Conservation (phyloP, 371 early-diverging fungal genomes). For the Haplosporangium sp. region DNA sequence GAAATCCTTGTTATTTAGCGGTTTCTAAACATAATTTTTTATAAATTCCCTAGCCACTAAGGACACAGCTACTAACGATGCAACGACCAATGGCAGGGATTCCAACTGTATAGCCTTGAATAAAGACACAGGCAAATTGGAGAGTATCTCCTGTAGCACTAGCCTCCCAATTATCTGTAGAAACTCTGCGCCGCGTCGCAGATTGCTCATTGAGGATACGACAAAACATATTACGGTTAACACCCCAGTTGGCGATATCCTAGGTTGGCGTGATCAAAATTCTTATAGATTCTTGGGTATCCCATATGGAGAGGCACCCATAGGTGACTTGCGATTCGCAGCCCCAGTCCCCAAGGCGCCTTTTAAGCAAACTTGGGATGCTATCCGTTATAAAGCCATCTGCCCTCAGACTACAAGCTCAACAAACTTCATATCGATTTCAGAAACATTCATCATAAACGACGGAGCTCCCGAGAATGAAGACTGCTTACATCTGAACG, state of each 20-base stretch:
- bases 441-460: conserved; percentile 12
- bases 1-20: not conserved
- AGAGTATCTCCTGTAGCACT: conserved; percentile 14
- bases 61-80: not conserved
- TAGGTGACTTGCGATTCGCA: conserved; percentile 24
- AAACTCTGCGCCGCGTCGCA: conserved; percentile 19
- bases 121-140: conserved; percentile 20
- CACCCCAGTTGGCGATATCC: conserved; percentile 27
- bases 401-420: conserved; percentile 26
- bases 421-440: conserved; percentile 13
- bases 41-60: not conserved
- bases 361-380: conserved; percentile 14
- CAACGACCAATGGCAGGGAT: not conserved
- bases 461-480: conserved; percentile 19
- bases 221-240: conserved; percentile 29
- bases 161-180: conserved; percentile 19
- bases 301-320: conserved; percentile 30
- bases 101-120: conserved; percentile 20
- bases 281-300: conserved; percentile 39
- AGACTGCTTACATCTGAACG: conserved; percentile 34
- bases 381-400: conserved; percentile 9
- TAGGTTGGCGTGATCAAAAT: conserved; percentile 30
- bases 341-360: conserved; percentile 39
- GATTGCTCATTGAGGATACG: conserved; percentile 25
- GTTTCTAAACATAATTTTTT: not conserved